Base-by-base conservation (phyloP, 2,329 filamentous ascomycete species). In the Emericellopsis cladophorae region DNA sequence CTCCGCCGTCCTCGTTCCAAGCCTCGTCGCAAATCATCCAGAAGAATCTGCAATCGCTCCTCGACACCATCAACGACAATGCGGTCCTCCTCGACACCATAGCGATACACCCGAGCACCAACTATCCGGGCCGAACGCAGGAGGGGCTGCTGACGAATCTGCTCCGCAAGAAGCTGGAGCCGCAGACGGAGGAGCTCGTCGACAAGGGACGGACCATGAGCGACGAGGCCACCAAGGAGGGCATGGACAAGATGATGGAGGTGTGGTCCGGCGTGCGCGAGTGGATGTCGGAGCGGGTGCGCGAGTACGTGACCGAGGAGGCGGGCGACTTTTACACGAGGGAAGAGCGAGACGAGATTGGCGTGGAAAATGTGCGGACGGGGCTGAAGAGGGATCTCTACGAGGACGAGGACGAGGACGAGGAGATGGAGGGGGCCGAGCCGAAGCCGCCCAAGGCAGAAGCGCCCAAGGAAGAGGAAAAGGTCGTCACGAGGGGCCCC, bases 151-250 rank as follows among this genome's bases (percentile, higher is more conserved):
- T 90, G 1, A 68, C 74, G 22, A 75, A 81, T 50, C 67, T 94
- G 2, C 66, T 93, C 26, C 80, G 86, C 32, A 93, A 92, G 61
- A 92, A 92, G 56, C 71, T 88, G 38, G 86, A 92, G 49, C 84
- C 85, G 0, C 70, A 76, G 21, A 79, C 88, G 15, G 84, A 89
- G 54, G 76, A 79, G 42, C 80, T 81, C 62, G 78, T 90, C 22
- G 73, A 77, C 18, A 65, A 77, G 40, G 81, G 79, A 1, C 72
- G 74, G 31, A 66, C 66, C 43, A 64, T 65, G 23, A 66, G 66
- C 11, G 54, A 51, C 14, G 48, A 55, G 22, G 57, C 54, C 5
- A 68, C 44, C 50, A 64, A 65, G 2, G 69, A 79, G 40, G 64
- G 63, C 23, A 46, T 65, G 12, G 53, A 51, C 2, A 50, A 51